Evolutionary conservation across 2,329 filamentous ascomycete genomes (phyloP).

Genomic region (Aspergillus proliferans): DNA sequence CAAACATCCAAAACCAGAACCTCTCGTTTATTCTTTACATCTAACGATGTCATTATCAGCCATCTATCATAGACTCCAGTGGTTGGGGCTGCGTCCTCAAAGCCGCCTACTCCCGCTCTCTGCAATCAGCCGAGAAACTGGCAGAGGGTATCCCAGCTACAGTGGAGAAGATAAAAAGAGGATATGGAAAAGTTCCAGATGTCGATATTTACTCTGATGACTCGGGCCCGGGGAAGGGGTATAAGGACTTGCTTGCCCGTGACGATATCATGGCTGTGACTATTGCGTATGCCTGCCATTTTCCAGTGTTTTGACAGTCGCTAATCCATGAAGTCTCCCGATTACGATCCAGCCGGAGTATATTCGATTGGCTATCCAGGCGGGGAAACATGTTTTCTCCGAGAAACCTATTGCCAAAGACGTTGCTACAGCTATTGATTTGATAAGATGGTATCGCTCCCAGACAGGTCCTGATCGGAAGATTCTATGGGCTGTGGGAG

Average conservation of each 20-base stretch:
- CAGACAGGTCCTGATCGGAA: slow-evolving; percentile 34
- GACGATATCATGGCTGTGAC: slow-evolving; percentile 47
- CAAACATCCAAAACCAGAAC: no score
- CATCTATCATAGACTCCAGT: background rate
- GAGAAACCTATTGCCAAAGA: slow-evolving; percentile 56
- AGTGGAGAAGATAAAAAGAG: no score
- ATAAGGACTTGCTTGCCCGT: slow-evolving; percentile 42
- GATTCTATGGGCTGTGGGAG: slow-evolving; percentile 46
- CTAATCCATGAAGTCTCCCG: slow-evolving; percentile 37
- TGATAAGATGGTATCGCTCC: slow-evolving; percentile 47
- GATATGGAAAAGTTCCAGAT: no score
- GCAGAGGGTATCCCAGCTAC: slow-evolving; percentile 15
- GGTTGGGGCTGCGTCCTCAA: slow-evolving; percentile 39
- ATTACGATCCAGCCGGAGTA: slow-evolving; percentile 48
- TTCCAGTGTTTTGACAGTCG: background rate
- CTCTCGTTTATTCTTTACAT: no score
- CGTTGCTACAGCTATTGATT: slow-evolving; percentile 43
- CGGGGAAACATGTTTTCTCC: slow-evolving; percentile 52
- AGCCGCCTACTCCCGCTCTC: slow-evolving; percentile 55
- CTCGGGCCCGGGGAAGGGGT: slow-evolving; percentile 38
- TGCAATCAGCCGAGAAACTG: slow-evolving; percentile 47
- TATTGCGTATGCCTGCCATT: slow-evolving; percentile 37
- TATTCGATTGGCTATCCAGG: slow-evolving; percentile 44
- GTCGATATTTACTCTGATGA: slow-evolving; percentile 54
- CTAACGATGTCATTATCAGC: background rate